Conservation (phyloP, 1,139 yeast species). For the Pichia sp. region DNA sequence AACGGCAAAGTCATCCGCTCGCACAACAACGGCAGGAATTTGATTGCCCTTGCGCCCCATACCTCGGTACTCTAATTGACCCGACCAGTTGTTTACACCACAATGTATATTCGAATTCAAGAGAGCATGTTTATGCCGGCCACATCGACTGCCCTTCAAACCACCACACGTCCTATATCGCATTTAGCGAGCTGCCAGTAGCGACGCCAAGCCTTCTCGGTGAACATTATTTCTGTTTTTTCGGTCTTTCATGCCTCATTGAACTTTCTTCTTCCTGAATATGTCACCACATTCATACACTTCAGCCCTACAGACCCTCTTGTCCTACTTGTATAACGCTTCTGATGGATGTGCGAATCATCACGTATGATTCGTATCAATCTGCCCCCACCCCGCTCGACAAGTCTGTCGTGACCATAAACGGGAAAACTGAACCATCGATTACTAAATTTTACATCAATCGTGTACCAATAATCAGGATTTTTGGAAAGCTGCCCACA, state of each 20-base stretch:
- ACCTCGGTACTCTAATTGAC: neutral
- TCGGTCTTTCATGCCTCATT: too few relatives aligned
- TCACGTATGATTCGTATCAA: slow-evolving; percentile 65
- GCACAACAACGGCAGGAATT: neutral
- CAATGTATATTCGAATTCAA: too few relatives aligned
- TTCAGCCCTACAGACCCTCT: too few relatives aligned
- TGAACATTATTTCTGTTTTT: too few relatives aligned
- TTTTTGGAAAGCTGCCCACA: slow-evolving; percentile 62
- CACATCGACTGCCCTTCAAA: too few relatives aligned
- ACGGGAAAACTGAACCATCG: slow-evolving; percentile 16
- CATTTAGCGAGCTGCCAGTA: neutral
- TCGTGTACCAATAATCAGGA: slow-evolving; percentile 69
- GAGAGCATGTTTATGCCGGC: too few relatives aligned
- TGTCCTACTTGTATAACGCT: neutral
- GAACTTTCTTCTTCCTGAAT: too few relatives aligned
- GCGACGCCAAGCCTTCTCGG: neutral
- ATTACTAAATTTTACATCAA: slow-evolving; percentile 27
- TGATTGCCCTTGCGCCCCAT: neutral
- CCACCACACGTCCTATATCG: too few relatives aligned
- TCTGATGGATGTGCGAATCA: slow-evolving; percentile 41
- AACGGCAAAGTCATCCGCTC: neutral
- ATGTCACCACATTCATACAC: too few relatives aligned
- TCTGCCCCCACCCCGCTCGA: slow-evolving; percentile 42
- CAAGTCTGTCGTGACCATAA: slow-evolving; percentile 29
- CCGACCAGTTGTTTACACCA: too few relatives aligned